Evolutionary conservation across 2,329 filamentous ascomycete species (phyloP), one percentile per base, ranked within the genome.

Genomic region (Capronia coronata): DNA sequence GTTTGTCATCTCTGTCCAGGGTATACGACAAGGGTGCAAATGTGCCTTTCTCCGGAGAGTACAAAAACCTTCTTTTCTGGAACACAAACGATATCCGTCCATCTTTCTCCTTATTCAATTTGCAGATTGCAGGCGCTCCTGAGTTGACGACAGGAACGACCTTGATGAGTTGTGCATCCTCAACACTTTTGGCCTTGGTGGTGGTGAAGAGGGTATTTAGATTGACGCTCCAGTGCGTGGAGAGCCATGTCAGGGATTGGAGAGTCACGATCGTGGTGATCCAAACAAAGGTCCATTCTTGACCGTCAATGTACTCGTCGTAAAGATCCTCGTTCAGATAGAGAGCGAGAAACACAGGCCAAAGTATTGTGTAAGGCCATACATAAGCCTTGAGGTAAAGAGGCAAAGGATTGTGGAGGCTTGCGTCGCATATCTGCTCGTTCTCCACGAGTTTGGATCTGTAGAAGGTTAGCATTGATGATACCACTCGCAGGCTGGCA

Each of bases 251-350:
- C 57, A 98, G 77, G 57, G 87, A 83, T 73, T 98, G 94, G 49
- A 85, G 64, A 9, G 90, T 95, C 67, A 94, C 76, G 65, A 98
- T 96, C 59, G 82, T 78, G 62, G 86, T 91, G 59, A 85, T 80
- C 83, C 87, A 98, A 56, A 98, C 87, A 66, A 95, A 94, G 1
- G 94, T 97, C 91, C 93, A 98, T 75, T 98, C 93, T 61, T 86
- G 83, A n/a, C 85, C 90, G 62, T 86, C 81, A 58, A 98, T 94
- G 73, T 97, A 83, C 65, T 83, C 84, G 59, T 94, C 85, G 69
- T 98, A 98, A 59, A 87, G 82, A 46, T 88, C 84, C 54, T 82
- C 76, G 18, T 82, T 85, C 46, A 94, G 80, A 68, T 95, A 97
- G 69, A 90, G 82, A 67, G 86, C 81, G 58, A 95, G 79, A 70